Evolutionary conservation across 495 filamentous ascomycete genomes (phyloP), one percentile per base, ranked within the genome.

Genomic region (Staphylotrichum longicolle): DNA sequence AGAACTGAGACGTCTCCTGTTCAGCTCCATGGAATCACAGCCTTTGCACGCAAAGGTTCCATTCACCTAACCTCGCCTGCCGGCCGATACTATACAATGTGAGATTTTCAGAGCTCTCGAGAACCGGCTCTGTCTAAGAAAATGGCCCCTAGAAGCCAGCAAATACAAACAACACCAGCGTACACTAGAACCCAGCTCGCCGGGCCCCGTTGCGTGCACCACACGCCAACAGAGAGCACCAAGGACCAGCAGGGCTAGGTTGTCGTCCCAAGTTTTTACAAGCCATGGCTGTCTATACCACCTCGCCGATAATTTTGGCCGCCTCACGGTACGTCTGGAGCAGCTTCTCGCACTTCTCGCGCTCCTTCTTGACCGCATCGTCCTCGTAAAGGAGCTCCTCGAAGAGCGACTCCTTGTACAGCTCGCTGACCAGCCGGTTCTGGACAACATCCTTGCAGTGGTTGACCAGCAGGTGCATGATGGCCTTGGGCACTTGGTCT

Each of bases 381-480:
- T 98, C 94, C 75, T 98, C 94, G 72, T 98, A 98, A 27, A 98
- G 81, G 59, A 98, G 79, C 68, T 98, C 94, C 56, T 90, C 83
- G 68, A 98, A 98, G 34, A 95, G 77, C n/a, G 86, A 82, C 72
- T 98, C 94, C 73, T 89, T 91, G 77, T 98, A 98, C 34, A 98
- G 82, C 70, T 97, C 90, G 68, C 89, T 96, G 44, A 98, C 94
- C 10, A 98, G 85, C 42, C 94, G 83, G 72, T 98, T 98, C 74
- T 98, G 94, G 37, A 98, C 91, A 5, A 90, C 93, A 63, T 98
- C 94, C 72, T 97, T 98, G 74, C 90, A 94, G 77, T 96, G 90
- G 75, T 98, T 98, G 66, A 98, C 94, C 49, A 98, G 85, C 10
- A 98, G 86, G 70, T 98, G 94, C 94, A 98, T 98, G 67, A 98